phyloP scores from a whole-genome alignment of 805 yeast genomes.

The Priceomyces carsonii region DNA sequence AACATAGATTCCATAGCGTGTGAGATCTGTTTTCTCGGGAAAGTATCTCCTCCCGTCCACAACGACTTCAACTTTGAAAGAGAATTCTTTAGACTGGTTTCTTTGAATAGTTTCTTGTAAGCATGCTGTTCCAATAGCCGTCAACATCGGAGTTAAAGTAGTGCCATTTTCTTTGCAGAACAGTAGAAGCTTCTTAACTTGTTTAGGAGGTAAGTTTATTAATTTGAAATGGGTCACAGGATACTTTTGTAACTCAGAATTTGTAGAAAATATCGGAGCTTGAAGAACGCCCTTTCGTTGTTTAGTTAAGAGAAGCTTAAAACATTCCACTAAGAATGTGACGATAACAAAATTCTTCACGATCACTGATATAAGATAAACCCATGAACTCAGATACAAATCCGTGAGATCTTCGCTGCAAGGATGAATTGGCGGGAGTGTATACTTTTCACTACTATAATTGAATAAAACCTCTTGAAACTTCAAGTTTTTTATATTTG shows the following conservation, averaged over 20 bases:
- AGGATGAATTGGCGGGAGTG: slow-evolving; percentile 7
- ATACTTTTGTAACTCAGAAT: no score
- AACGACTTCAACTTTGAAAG: slow-evolving; percentile 9
- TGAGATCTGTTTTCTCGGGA: slow-evolving; percentile 9
- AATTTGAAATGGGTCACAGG: slow-evolving; percentile 11
- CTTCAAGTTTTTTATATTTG: slow-evolving; percentile 6
- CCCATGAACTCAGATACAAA: slow-evolving; percentile 9
- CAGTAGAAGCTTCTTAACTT: slow-evolving; percentile 10
- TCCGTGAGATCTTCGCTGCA: slow-evolving; percentile 10
- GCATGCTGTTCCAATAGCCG: slow-evolving; percentile 13
- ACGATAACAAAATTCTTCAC: slow-evolving; percentile 1
- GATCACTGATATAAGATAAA: slow-evolving; percentile 4
- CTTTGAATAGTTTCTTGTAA: slow-evolving; percentile 17
- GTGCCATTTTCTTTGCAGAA: slow-evolving; percentile 14
- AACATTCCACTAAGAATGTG: no score
- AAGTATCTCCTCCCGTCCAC: slow-evolving; percentile 14
- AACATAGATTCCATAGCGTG: slow-evolving; percentile 2
- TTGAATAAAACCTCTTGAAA: slow-evolving; percentile 7
- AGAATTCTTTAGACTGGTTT: background rate
- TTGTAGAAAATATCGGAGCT: no score
- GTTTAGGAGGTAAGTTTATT: slow-evolving; percentile 13
- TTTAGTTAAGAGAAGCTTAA: no score
- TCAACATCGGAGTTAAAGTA: slow-evolving; percentile 22
- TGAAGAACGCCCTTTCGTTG: no score
- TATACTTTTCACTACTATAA: slow-evolving; percentile 7